Evolutionary conservation across 805 yeast genomes (phyloP).

Genomic region (Debaryomyces tyrocola): DNA sequence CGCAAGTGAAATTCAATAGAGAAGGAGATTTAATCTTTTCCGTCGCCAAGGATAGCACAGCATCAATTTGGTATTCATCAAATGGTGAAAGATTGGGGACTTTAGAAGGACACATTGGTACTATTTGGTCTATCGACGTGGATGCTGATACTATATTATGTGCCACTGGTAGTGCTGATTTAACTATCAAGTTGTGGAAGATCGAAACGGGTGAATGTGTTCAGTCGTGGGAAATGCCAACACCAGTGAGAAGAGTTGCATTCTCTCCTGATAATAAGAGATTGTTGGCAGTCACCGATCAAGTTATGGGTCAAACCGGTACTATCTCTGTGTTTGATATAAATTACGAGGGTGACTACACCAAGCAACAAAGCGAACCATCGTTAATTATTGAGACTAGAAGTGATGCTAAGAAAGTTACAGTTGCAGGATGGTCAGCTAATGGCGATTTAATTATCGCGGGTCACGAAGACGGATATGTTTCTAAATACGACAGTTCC

Average conservation of each 20-base stretch:
- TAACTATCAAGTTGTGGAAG: conserved; percentile 80
- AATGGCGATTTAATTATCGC: conserved; percentile 73
- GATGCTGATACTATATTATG: conserved; percentile 67
- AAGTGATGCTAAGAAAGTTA: conserved; percentile 58
- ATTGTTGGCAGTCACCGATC: conserved; percentile 79
- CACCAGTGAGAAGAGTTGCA: conserved; percentile 91
- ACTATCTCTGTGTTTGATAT: conserved; percentile 68
- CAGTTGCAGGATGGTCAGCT: conserved; percentile 87
- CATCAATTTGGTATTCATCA: conserved; percentile 89
- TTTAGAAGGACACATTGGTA: conserved; percentile 79
- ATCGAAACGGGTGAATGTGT: conserved; percentile 75
- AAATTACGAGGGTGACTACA: conserved; percentile 42
- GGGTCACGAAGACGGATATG: conserved; percentile 84
- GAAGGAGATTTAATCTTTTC: conserved; percentile 95
- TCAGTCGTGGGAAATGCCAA: conserved; percentile 67
- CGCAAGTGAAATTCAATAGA: conserved; percentile 91
- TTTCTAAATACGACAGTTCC: conserved; percentile 74
- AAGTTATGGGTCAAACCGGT: conserved; percentile 88
- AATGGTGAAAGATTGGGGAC: conserved; percentile 98
- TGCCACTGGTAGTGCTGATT: conserved; percentile 91
- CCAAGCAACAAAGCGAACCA: conserved; percentile 55
- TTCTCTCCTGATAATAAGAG: conserved; percentile 71
- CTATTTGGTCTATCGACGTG: conserved; percentile 91
- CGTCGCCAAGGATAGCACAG: conserved; percentile 86
- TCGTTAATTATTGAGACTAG: conserved; percentile 58